Evolutionary conservation across 2,329 filamentous ascomycete species (phyloP), one percentile per base, ranked within the genome.

Genomic region (Scedosporium apiospermum): DNA sequence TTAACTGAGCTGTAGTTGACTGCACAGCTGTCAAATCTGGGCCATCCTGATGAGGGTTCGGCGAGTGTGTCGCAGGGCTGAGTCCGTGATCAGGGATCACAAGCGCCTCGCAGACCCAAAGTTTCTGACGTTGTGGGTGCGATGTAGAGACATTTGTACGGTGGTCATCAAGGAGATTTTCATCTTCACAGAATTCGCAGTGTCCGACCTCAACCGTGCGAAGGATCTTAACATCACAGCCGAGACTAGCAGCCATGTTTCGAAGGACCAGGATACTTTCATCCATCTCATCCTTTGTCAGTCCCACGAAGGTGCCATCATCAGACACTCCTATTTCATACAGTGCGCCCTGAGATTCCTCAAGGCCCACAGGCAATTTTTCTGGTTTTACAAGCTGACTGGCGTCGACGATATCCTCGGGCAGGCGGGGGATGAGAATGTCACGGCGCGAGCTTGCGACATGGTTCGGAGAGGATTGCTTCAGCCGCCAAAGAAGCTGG

Each of bases 241-340:
- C 93, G 58, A 99, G 77, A 71, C 91, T 96, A 10, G 91, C 89
- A 44, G 95, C 93, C 93, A 99, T 99, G 60, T 90, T 86, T 65
- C 87, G 85, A 44, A 99, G 76, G 63, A 93, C 97, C 51, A 83
- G 83, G 65, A 98, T 80, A 71, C 92, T 97, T 74, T 98, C 93
- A 65, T 93, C 85, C 81, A 99, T 85, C 74, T 99, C 95, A 71
- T 97, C 92, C 66, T 90, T 86, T 2, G 91, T 90, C 57, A 99
- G 79, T 0, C 95, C 95, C 51, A 96, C 85, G 63, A 99, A 86
- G 0, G 89, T 91, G 6, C 95, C 95, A 76, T 98, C 92, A 72
- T 99, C 95, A 30, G 93, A 89, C 9, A 99, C 92, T 0, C 95
- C 95, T 72, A 99, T 96, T 73, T 99, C 93, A 69, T 99, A 99